Conservation (phyloP, 2,329 filamentous ascomycete species). For the Colletotrichum kahawae region DNA sequence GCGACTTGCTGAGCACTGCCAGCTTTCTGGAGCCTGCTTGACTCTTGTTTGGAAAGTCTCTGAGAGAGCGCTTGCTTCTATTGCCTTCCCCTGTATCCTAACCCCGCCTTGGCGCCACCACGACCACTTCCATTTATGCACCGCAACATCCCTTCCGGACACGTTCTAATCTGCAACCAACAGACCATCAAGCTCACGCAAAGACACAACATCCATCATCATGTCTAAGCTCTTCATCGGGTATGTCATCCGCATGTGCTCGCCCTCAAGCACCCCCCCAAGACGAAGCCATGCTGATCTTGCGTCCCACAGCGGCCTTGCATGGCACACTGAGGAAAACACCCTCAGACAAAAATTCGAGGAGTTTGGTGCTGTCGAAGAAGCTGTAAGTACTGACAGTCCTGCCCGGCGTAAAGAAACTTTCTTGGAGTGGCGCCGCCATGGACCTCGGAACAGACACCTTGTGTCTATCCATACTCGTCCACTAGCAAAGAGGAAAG, state of each 20-base stretch:
- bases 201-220: slow-evolving; percentile 29
- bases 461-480: background rate
- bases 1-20: background rate
- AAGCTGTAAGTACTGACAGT: slow-evolving; percentile 76
- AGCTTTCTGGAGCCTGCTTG: background rate
- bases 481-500: background rate
- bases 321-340: slow-evolving; percentile 95
- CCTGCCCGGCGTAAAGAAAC: slow-evolving; percentile 11
- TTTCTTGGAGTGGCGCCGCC: background rate
- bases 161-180: background rate
- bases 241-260: slow-evolving; percentile 55
- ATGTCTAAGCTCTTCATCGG: slow-evolving; percentile 98
- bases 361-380: slow-evolving; percentile 88
- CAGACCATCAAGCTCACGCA: background rate
- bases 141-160: slow-evolving; percentile 9
- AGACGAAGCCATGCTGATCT: slow-evolving; percentile 13
- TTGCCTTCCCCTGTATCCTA: background rate
- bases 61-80: background rate
- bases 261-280: background rate
- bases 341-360: slow-evolving; percentile 91
- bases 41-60: slow-evolving; percentile 8
- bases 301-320: slow-evolving; percentile 73
- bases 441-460: background rate
- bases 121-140: slow-evolving; percentile 18
- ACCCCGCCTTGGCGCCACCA: slow-evolving; percentile 14